Conservation (phyloP, 164 flowering plant genomes). For the Paratinospora sagittata region DNA sequence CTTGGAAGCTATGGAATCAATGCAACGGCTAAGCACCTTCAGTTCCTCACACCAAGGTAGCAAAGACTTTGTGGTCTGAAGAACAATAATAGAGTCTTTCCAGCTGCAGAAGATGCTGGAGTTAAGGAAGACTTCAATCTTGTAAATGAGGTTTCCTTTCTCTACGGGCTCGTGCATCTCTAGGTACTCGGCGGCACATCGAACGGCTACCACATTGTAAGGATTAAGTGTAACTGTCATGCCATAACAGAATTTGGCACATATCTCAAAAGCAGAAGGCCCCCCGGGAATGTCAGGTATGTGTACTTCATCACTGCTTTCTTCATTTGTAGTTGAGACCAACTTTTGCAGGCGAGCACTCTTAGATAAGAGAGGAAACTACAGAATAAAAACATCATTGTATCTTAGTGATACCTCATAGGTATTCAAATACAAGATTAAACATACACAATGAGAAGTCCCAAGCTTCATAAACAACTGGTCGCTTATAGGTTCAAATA, state of each 20-base stretch:
- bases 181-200: constrained; percentile 90
- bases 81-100: constrained; percentile 91
- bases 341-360: constrained; percentile 68
- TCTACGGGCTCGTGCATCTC: constrained; percentile 83
- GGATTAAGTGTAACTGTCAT: constrained; percentile 87
- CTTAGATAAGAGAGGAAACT: constrained; percentile 97
- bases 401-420: background rate
- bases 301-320: constrained; percentile 45
- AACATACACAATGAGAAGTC: background rate
- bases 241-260: constrained; percentile 96
- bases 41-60: constrained; percentile 65
- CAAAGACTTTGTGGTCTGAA: constrained; percentile 62
- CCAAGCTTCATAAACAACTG: background rate
- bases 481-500: background rate
- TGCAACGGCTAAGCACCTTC: constrained; percentile 56
- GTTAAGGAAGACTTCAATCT: constrained; percentile 80
- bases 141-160: constrained; percentile 84
- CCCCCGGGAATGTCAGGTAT: constrained; percentile 91
- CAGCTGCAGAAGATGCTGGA: constrained; percentile 81
- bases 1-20: constrained; percentile 67
- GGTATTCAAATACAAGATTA: background rate
- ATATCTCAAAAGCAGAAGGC: constrained; percentile 75
- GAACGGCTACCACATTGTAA: constrained; percentile 67
- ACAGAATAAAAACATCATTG: constrained; percentile 13
- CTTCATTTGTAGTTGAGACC: constrained; percentile 44